Evolutionary conservation across 805 yeast genomes (phyloP).

Genomic region (Wickerhamiella australiensis): DNA sequence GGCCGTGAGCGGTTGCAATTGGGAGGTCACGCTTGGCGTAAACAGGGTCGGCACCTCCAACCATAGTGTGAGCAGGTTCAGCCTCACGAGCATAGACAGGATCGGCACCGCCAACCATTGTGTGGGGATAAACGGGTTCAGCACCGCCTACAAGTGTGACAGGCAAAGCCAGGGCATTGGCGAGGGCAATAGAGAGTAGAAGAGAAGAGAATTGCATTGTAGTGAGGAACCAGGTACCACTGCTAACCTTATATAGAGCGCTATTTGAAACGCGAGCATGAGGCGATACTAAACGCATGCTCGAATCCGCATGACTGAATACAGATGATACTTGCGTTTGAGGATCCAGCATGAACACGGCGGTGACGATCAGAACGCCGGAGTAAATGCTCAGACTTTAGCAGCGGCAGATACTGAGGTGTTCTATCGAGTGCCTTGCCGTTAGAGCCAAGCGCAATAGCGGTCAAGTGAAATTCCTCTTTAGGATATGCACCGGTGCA

Average conservation of each 20-base stretch:
- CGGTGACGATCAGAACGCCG: no score
- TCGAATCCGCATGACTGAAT: not conserved
- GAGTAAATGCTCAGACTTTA: no score
- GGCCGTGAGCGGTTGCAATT: not conserved
- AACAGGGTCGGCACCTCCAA: not conserved
- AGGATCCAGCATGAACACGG: no score
- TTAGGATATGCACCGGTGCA: not conserved
- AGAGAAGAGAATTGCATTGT: conserved; percentile 4
- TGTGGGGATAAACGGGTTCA: not conserved
- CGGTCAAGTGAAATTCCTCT: not conserved
- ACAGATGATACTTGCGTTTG: not conserved
- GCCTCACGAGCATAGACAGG: not conserved
- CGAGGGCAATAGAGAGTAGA: conserved; percentile 1
- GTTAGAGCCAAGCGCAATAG: no score
- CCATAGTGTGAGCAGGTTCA: not conserved
- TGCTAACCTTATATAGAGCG: not conserved
- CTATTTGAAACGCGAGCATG: not conserved
- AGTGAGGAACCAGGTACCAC: not conserved
- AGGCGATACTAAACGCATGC: conserved; percentile 1
- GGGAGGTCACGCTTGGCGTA: not conserved
- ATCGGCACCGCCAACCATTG: not conserved
- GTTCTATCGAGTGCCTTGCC: no score
- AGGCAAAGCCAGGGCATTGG: conserved; percentile 4
- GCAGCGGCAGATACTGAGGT: no score
- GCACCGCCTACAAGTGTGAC: conserved; percentile 1